Evolutionary conservation across 768 basidiomycete genomes (phyloP).

Genomic region (Podaxis carcinomalis): DNA sequence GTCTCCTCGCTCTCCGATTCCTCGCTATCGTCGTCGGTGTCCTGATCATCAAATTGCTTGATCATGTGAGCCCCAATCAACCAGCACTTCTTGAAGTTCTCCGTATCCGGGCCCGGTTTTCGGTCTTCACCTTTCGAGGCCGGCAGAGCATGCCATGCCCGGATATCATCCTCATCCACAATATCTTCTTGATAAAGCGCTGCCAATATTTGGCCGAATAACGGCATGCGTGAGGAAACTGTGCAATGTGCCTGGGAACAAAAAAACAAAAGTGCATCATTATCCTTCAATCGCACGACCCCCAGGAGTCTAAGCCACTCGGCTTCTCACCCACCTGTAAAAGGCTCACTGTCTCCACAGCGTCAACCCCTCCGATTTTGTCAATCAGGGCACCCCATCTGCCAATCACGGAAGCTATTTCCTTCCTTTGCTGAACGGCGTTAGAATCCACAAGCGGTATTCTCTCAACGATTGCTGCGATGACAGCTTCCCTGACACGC

Average conservation of each 20-base stretch:
- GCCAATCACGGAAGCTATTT: constrained; percentile 56
- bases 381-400: constrained; percentile 85
- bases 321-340: constrained; percentile 57
- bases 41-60: constrained; percentile 77
- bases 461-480: constrained; percentile 74
- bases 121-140: constrained; percentile 49
- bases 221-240: constrained; percentile 51
- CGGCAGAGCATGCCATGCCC: constrained; percentile 73
- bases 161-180: constrained; percentile 85
- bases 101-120: constrained; percentile 34
- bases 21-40: constrained; percentile 37
- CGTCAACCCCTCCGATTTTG: constrained; percentile 78
- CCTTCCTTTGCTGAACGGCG: constrained; percentile 53
- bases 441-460: constrained; percentile 60
- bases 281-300: background rate
- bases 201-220: constrained; percentile 84
- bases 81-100: constrained; percentile 69
- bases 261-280: background rate
- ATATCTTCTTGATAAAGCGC: constrained; percentile 90
- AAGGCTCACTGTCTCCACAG: constrained; percentile 72
- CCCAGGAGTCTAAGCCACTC: background rate
- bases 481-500: constrained; percentile 85
- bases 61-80: constrained; percentile 69
- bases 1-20: constrained; percentile 18
- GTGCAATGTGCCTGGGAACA: constrained; percentile 58